Evolutionary conservation across 179 eudicot genomes (phyloP).

Genomic region (Beta macrorhiza): DNA sequence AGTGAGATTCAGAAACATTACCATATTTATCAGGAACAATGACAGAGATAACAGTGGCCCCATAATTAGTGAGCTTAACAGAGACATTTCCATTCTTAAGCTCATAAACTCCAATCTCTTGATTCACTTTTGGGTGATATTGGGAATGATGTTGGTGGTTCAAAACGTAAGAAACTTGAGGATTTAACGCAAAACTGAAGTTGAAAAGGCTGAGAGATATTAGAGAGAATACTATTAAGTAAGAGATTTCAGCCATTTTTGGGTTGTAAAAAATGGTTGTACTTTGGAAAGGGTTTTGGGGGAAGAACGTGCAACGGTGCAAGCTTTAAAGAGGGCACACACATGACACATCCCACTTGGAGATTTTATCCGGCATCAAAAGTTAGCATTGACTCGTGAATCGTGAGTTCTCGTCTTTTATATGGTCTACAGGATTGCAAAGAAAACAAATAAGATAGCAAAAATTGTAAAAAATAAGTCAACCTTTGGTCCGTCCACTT

Average conservation of each 20-base stretch:
- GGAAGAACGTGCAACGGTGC: background rate
- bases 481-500: no score
- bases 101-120: slow-evolving; percentile 44
- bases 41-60: slow-evolving; percentile 61
- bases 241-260: slow-evolving; percentile 10
- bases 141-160: slow-evolving; percentile 2
- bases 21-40: slow-evolving; percentile 62
- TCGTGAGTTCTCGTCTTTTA: no score
- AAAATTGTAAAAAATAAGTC: no score
- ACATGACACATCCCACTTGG: no score
- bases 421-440: no score
- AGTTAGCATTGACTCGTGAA: no score
- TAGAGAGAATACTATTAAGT: slow-evolving; percentile 6
- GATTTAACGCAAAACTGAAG: background rate
- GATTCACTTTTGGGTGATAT: slow-evolving; percentile 5
- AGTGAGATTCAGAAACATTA: slow-evolving; percentile 6
- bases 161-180: background rate
- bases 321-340: no score
- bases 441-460: no score
- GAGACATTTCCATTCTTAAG: slow-evolving; percentile 52
- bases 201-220: slow-evolving; percentile 2
- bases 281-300: background rate
- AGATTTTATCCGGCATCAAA: no score
- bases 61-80: slow-evolving; percentile 65
- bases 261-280: background rate